phyloP scores from a whole-genome alignment of 768 basidiomycete species.

The Butyriboletus loyo region DNA sequence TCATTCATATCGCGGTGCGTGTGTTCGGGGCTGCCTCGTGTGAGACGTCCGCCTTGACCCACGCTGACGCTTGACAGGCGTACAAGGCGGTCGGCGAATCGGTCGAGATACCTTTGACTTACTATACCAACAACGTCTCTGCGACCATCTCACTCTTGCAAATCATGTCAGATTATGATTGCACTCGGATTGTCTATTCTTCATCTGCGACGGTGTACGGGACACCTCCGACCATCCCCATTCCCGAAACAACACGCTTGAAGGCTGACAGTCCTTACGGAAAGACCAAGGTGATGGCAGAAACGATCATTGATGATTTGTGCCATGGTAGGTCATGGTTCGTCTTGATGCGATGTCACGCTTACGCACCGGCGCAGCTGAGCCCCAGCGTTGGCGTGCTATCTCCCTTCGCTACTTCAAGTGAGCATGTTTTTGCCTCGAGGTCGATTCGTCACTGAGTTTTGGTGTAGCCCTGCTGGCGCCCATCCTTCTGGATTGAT shows the following conservation, averaged over 20 bases:
- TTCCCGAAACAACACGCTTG: constrained; percentile 86
- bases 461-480: constrained; percentile 77
- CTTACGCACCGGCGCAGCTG: constrained; percentile 45
- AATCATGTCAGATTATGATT: constrained; percentile 81
- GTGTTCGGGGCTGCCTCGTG: constrained; percentile 28
- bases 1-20: constrained; percentile 90
- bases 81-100: constrained; percentile 98
- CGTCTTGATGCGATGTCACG: neutral
- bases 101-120: constrained; percentile 85
- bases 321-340: constrained; percentile 57
- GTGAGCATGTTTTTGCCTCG: constrained; percentile 39
- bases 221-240: constrained; percentile 86
- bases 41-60: neutral
- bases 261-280: constrained; percentile 92
- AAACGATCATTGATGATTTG: constrained; percentile 85
- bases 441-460: constrained; percentile 1
- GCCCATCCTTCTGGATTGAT: constrained; percentile 94
- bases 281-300: constrained; percentile 93
- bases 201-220: constrained; percentile 99
- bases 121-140: constrained; percentile 92
- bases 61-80: constrained; percentile 49
- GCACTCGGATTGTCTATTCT: constrained; percentile 90
- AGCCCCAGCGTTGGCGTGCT: constrained; percentile 68
- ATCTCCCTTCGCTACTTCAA: constrained; percentile 97
- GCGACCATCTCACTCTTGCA: constrained; percentile 86